These are phyloP conservation scores for Tranzscheliella williamsii DNA, from an alignment of 1,284 basidiomycete species.

Conservation along the genomic window DNA sequence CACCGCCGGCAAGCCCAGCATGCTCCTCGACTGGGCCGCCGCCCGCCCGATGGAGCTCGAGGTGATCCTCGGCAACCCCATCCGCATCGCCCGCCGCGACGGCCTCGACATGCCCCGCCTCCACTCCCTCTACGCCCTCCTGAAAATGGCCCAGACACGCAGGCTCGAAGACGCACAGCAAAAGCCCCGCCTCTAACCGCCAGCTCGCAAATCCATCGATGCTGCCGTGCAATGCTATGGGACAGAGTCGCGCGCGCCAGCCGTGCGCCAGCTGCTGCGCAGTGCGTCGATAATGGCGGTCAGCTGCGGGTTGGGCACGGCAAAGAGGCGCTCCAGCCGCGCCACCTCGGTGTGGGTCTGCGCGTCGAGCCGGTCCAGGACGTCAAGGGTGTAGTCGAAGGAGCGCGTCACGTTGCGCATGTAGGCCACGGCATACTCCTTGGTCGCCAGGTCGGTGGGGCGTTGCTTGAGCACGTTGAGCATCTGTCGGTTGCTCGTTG, in stretches of 20 bases:
- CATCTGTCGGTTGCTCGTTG: slow-evolving; percentile 42
- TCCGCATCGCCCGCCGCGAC: slow-evolving; percentile 59
- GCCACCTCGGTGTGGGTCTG: slow-evolving; percentile 42
- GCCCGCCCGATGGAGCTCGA: slow-evolving; percentile 62
- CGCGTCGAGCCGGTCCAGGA: slow-evolving; percentile 37
- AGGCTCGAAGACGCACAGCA: slow-evolving; percentile 18
- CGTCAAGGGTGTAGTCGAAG: slow-evolving; percentile 55
- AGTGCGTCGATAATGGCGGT: slow-evolving; percentile 40
- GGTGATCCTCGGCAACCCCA: slow-evolving; percentile 58
- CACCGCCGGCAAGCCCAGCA: slow-evolving; percentile 61
- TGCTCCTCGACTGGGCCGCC: slow-evolving; percentile 63
- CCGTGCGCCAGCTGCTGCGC: slow-evolving; percentile 23
- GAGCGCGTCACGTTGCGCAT: slow-evolving; percentile 50
- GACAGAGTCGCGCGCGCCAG: not conserved
- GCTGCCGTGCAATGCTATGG: too few species aligned
- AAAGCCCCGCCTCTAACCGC: not conserved
- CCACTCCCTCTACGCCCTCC: slow-evolving; percentile 63
- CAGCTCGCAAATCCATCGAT: too few species aligned
- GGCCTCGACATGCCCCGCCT: slow-evolving; percentile 62
- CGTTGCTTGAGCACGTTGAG: slow-evolving; percentile 53
- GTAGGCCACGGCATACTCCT: slow-evolving; percentile 55
- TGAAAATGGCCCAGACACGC: slow-evolving; percentile 61
- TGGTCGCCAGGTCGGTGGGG: slow-evolving; percentile 51
- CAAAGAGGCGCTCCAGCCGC: slow-evolving; percentile 25
- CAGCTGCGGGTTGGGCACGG: slow-evolving; percentile 26